These are phyloP conservation scores for Senna tora DNA, from an alignment of 306 rosid species.

Conservation along the genomic window DNA sequence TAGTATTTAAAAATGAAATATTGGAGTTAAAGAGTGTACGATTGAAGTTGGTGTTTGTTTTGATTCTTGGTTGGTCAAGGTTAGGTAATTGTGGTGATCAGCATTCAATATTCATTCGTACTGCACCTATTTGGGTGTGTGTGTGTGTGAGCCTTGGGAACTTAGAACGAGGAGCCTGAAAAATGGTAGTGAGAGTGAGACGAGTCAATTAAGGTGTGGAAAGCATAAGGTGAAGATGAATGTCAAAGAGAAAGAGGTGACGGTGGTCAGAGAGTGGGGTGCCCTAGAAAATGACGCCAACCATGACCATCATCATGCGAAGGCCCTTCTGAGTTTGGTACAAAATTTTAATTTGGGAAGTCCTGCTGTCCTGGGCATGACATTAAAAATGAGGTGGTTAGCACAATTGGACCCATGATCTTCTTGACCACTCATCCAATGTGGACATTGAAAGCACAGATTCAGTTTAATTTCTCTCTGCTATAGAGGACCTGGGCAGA, in stretches of 20 bases:
- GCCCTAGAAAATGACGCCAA: constrained; percentile 23
- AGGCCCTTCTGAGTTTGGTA: constrained; percentile 34
- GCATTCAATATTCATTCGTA: neutral
- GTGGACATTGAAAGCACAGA: neutral
- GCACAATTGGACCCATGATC: constrained; percentile 21
- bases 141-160: neutral
- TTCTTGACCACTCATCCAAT: neutral
- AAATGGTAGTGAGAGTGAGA: constrained; percentile 12
- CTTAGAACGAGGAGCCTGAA: neutral
- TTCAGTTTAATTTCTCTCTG: constrained; percentile 33
- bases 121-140: constrained; percentile 19
- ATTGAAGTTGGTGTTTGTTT: no score
- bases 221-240: constrained; percentile 17
- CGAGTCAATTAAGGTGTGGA: constrained; percentile 10
- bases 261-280: constrained; percentile 26
- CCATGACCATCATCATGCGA: constrained; percentile 35
- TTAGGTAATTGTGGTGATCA: no score
- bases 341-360: constrained; percentile 6
- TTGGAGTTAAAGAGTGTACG: no score
- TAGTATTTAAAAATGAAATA: no score
- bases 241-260: constrained; percentile 26
- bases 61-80: no score
- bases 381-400: constrained; percentile 13
- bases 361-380: constrained; percentile 11
- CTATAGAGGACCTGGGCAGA: constrained; percentile 47